phyloP scores from a whole-genome alignment of 1,284 basidiomycete species.

The Fomitopsis betulina region DNA sequence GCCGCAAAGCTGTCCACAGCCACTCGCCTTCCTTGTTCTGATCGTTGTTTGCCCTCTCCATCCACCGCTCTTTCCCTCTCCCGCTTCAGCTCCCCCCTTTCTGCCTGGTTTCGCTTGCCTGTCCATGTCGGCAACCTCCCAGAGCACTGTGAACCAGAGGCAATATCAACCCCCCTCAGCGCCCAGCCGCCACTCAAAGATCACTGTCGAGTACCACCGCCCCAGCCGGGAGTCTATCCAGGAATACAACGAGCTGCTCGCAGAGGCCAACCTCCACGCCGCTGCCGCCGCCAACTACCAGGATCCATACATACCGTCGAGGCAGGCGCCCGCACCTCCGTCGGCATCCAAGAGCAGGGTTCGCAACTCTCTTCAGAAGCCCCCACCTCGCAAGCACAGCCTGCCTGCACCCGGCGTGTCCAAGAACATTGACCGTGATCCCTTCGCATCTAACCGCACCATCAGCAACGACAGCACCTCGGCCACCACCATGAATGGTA shows the following conservation, averaged over 20 bases:
- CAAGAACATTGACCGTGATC: constrained; percentile 46
- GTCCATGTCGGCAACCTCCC: constrained; percentile 26
- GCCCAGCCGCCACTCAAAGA: constrained; percentile 54
- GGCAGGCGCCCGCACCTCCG: constrained; percentile 52
- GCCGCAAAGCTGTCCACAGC: constrained; percentile 4
- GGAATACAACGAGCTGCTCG: constrained; percentile 67
- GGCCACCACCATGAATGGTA: constrained; percentile 28
- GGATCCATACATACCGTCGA: constrained; percentile 44
- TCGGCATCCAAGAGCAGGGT: constrained; percentile 27
- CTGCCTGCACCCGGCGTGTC: constrained; percentile 29
- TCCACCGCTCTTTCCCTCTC: background rate
- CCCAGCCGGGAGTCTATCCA: constrained; percentile 58
- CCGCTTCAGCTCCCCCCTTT: background rate
- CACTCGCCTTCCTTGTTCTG: constrained; percentile 7
- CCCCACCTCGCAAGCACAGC: constrained; percentile 48
- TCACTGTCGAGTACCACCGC: constrained; percentile 70
- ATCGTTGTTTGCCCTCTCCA: constrained; percentile 1
- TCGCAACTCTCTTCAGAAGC: constrained; percentile 58
- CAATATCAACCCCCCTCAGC: constrained; percentile 24
- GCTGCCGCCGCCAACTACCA: constrained; percentile 43
- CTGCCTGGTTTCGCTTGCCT: background rate
- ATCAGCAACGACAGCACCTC: constrained; percentile 25
- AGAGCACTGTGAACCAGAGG: constrained; percentile 35
- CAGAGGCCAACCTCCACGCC: constrained; percentile 54
- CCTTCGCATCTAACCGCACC: constrained; percentile 46